Base-by-base conservation (phyloP, 768 basidiomycete genomes). In the Austroboletus festivus region DNA sequence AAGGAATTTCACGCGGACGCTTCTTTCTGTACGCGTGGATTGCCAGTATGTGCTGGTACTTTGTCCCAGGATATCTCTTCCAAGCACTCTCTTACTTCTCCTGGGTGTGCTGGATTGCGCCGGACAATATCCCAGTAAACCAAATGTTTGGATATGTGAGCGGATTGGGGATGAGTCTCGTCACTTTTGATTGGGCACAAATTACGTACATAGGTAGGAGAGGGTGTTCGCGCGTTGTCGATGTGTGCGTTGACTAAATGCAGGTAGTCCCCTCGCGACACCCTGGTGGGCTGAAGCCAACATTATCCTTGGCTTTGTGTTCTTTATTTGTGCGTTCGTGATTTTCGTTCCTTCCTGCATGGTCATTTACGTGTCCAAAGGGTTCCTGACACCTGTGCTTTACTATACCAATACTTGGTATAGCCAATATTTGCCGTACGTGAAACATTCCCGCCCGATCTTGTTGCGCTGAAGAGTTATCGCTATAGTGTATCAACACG, bases 211-310 rank as follows among this genome's bases (percentile, higher is more conserved):
- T 68, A 6, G 60, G 65, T 42, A n/a, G n/a, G n/a, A n/a, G 45
- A 44, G 42, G 21, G 9, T 28, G 7, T 28, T 12, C 7, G 28
- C 12, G 28, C 28, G 5, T 28, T 28, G 28, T 12, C 12, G 28
- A 28, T 12, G 28, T 12, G n/a, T 28, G 28, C 28, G 12, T 28
- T 28, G 28, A 6, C 28, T 28, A 28, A 28, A 13, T 24, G 16
- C 35, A 64, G 65, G 47, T 10, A 69, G 58, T 19, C 89, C 89
- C 0, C 79, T 91, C 38, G 82, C 85, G 5, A 81, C 85, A 10
- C 89, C 89, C 2, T 91, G 86, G 86, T 89, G 86, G 86, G 86
- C 85, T 3, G 80, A 84, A 60, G 86, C 83, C 11, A 89, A 89
- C 63, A 71, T 88, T 46, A 65, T 76, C 3, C 68, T 61, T 41